These are phyloP conservation scores for Podospora didyma DNA, from an alignment of 495 filamentous ascomycete species.

Conservation along the genomic window DNA sequence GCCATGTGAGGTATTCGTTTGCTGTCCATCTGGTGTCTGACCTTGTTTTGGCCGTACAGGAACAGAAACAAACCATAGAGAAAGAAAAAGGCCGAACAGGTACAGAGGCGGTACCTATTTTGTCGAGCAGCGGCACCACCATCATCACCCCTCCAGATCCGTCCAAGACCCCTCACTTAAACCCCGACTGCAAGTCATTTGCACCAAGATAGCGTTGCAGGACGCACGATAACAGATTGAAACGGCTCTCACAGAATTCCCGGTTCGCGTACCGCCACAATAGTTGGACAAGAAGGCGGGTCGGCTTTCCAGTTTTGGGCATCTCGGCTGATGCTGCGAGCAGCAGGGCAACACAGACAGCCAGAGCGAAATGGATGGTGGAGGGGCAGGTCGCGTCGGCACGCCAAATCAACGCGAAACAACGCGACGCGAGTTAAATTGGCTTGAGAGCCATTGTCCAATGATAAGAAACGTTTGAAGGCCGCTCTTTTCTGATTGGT, in stretches of 20 bases:
- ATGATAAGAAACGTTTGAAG: conserved; percentile 1
- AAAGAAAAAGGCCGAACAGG: too few relatives aligned
- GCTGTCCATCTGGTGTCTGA: too few relatives aligned
- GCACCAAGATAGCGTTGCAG: background rate
- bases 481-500: conserved; percentile 2
- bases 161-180: too few relatives aligned
- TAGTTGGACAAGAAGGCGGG: background rate
- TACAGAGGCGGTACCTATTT: too few relatives aligned
- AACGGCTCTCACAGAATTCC: conserved; percentile 11
- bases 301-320: background rate
- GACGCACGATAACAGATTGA: conserved; percentile 10
- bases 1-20: too few relatives aligned
- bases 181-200: too few relatives aligned
- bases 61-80: too few relatives aligned
- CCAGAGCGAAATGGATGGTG: background rate
- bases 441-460: conserved; percentile 9
- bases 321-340: too few relatives aligned
- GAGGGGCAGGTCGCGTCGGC: conserved; percentile 14
- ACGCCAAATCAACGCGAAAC: conserved; percentile 20
- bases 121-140: too few relatives aligned
- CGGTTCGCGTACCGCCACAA: conserved; percentile 5
- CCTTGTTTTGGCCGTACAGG: too few relatives aligned
- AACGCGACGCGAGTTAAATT: conserved; percentile 18
- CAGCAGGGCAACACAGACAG: too few relatives aligned
- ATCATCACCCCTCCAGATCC: too few relatives aligned